Evolutionary conservation across 2,329 filamentous ascomycete species (phyloP).

Genomic region (Colletotrichum sp.): DNA sequence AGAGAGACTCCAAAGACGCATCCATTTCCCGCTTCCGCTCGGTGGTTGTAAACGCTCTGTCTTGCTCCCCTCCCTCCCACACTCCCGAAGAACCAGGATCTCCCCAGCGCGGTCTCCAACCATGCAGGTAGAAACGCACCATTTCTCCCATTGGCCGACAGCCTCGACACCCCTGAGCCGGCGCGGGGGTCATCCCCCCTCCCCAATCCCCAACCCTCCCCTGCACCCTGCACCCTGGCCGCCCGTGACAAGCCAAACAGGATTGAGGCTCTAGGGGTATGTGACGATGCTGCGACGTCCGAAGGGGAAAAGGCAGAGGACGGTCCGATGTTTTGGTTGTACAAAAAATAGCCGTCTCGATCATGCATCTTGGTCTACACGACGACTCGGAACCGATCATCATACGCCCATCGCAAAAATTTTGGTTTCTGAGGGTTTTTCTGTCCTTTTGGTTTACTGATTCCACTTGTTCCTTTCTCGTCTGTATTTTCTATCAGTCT

Average conservation of each 20-base stretch:
- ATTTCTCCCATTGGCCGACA: neutral
- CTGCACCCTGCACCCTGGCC: neutral
- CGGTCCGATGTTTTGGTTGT: constrained; percentile 1
- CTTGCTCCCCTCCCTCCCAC: neutral
- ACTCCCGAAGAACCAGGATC: neutral
- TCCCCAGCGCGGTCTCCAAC: neutral
- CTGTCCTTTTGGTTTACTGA: neutral
- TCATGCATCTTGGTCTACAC: neutral
- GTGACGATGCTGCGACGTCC: constrained; percentile 17
- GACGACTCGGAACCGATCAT: neutral
- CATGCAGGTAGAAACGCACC: neutral
- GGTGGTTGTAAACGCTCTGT: neutral
- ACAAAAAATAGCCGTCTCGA: neutral
- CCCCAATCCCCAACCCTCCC: neutral
- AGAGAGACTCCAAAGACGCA: neutral
- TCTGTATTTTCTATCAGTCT: neutral
- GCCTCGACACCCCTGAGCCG: neutral
- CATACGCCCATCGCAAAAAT: neutral
- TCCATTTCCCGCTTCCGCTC: neutral
- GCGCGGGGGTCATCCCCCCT: neutral
- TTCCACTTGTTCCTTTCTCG: neutral
- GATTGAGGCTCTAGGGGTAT: constrained; percentile 8
- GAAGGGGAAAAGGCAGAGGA: neutral
- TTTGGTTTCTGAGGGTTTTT: neutral
- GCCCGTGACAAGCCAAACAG: neutral